A percentile compares a stretch with the other conserved stretches of the same genome.
Conservation (phyloP, 495 filamentous ascomycete species). For the Extremus antarcticus region DNA sequence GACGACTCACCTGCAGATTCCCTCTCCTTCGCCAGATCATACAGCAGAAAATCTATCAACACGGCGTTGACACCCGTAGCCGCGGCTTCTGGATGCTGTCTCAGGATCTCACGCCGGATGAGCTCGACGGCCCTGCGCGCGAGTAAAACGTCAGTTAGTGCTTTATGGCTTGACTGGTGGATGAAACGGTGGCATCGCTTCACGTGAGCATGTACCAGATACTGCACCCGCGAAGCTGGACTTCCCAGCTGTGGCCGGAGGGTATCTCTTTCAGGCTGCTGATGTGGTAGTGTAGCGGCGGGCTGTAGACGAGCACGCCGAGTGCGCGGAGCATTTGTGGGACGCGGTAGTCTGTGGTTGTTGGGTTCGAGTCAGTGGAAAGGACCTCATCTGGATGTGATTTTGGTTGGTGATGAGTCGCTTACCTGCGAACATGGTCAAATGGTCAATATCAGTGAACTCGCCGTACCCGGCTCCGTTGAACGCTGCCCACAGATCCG, state of each 20-base stretch:
- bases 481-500: constrained; percentile 92
- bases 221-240: constrained; percentile 61
- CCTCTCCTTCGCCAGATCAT: constrained; percentile 80
- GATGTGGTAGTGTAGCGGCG: constrained; percentile 61
- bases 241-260: constrained; percentile 67
- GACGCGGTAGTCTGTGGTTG: constrained; percentile 78
- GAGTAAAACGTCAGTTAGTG: constrained; percentile 44
- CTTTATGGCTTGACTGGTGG: constrained; percentile 45
- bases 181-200: background rate
- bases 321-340: constrained; percentile 85
- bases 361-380: background rate
- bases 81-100: constrained; percentile 52
- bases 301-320: constrained; percentile 73
- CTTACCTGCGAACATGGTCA: constrained; percentile 89
- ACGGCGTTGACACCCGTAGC: constrained; percentile 60
- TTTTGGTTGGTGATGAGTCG: background rate
- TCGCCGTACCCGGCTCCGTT: constrained; percentile 64
- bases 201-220: constrained; percentile 8
- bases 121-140: constrained; percentile 63
- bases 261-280: constrained; percentile 49
- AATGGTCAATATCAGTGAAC: constrained; percentile 85
- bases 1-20: constrained; percentile 39
- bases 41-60: constrained; percentile 91
- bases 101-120: constrained; percentile 70
- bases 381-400: background rate